These are phyloP conservation scores for Albifimbria verrucaria DNA, from an alignment of 2,329 filamentous ascomycete genomes.

Conservation along the genomic window DNA sequence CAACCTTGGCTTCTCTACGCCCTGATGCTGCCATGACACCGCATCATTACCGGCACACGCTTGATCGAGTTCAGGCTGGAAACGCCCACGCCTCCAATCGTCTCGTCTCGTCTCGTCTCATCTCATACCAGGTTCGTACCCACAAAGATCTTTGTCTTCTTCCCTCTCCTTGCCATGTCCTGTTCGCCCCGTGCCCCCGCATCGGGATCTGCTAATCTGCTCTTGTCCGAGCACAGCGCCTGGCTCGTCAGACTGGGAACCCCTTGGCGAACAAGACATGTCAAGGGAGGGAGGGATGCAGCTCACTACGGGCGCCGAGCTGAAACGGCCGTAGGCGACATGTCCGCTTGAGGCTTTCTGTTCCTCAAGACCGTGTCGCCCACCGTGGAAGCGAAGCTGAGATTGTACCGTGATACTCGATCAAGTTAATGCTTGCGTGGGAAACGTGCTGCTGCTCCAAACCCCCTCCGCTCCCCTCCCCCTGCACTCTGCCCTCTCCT, in stretches of 20 bases:
- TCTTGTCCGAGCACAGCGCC: constrained; percentile 6
- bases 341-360: constrained; percentile 44
- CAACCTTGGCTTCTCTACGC: background rate
- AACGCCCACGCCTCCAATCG: background rate
- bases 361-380: constrained; percentile 34
- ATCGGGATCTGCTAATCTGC: constrained; percentile 23
- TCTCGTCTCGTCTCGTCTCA: background rate
- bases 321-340: constrained; percentile 38
- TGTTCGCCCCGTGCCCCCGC: too few relatives aligned
- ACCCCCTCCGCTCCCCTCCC: constrained; percentile 24
- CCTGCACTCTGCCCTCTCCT: constrained; percentile 16
- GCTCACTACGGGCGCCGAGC: constrained; percentile 87
- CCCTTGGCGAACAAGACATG: constrained; percentile 14
- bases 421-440: constrained; percentile 99
- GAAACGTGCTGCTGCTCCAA: constrained; percentile 90
- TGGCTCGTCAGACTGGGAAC: constrained; percentile 14
- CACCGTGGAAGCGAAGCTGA: constrained; percentile 68
- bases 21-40: background rate
- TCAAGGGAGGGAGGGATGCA: constrained; percentile 42
- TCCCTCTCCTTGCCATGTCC: constrained; percentile 21
- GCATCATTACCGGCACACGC: background rate
- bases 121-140: constrained; percentile 40
- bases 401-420: constrained; percentile 96
- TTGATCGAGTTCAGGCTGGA: background rate
- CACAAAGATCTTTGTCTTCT: constrained; percentile 35